A percentile compares a stretch with the other conserved stretches of the same genome.
Evolutionary conservation across 306 rosid species (phyloP).

Genomic region (Cicer pinnatifidum): DNA sequence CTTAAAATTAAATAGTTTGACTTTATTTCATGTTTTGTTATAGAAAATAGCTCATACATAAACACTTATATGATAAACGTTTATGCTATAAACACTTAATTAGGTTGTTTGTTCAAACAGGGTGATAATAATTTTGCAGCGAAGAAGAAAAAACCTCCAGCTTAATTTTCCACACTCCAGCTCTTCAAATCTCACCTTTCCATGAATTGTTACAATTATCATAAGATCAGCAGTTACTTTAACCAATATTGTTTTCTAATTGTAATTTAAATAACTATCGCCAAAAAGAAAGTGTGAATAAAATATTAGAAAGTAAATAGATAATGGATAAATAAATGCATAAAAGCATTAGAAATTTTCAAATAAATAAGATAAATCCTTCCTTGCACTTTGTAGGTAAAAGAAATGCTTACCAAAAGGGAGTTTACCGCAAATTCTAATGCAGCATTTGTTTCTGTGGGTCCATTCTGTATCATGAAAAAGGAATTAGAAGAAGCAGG

Average conservation of each 20-base stretch:
- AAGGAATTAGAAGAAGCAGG: conserved; percentile 30
- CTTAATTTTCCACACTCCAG: no score
- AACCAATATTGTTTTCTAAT: conserved; percentile 10
- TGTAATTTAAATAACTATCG: conserved; percentile 11
- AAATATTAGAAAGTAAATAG: not conserved
- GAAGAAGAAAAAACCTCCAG: no score
- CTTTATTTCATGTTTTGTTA: no score
- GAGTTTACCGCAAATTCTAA: conserved; percentile 85
- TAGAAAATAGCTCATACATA: no score
- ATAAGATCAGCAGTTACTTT: conserved; percentile 32
- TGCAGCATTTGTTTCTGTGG: conserved; percentile 93
- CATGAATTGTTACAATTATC: no score
- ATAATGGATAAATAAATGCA: conserved; percentile 5
- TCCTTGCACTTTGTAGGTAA: not conserved
- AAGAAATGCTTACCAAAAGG: conserved; percentile 63
- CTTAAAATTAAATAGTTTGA: no score
- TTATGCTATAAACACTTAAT: no score
- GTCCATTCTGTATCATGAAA: conserved; percentile 69
- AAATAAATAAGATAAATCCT: conserved; percentile 32
- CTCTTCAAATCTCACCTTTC: no score
- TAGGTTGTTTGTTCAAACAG: no score
- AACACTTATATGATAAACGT: no score
- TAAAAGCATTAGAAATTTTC: conserved; percentile 12
- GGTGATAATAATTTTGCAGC: no score
- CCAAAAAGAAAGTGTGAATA: conserved; percentile 7